These are phyloP conservation scores for Metschnikowia peoriensis DNA, from an alignment of 805 yeast species.

Conservation along the genomic window DNA sequence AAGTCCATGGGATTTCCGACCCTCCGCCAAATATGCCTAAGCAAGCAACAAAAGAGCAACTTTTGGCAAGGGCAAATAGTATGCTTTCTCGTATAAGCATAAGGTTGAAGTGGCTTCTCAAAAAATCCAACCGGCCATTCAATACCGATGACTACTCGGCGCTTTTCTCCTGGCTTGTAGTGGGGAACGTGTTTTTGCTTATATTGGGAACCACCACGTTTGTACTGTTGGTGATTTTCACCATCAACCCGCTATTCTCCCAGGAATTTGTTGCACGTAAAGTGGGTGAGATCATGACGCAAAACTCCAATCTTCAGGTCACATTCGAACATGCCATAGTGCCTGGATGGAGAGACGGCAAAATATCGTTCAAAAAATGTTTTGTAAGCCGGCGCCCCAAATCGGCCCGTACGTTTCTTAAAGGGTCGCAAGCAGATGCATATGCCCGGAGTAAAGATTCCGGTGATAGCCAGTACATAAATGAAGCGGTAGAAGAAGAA, in stretches of 20 bases:
- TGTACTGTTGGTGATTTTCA: constrained; percentile 71
- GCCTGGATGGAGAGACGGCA: constrained; percentile 90
- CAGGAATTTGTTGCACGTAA: constrained; percentile 82
- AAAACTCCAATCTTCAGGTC: constrained; percentile 77
- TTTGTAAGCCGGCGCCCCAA: constrained; percentile 84
- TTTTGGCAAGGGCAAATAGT: constrained; percentile 28
- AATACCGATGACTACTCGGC: constrained; percentile 92
- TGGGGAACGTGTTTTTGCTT: constrained; percentile 80
- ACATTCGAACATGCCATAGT: constrained; percentile 92
- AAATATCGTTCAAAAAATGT: constrained; percentile 79
- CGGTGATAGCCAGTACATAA: not conserved
- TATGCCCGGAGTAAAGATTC: constrained; percentile 48
- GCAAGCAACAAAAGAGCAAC: constrained; percentile 21
- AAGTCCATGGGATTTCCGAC: not conserved
- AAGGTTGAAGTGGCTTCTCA: constrained; percentile 68
- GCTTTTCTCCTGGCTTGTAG: constrained; percentile 84
- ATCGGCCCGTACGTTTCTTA: constrained; percentile 48
- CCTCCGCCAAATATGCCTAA: not conserved
- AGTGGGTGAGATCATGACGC: constrained; percentile 80
- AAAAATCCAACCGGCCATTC: constrained; percentile 76
- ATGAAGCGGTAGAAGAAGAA: constrained; percentile 4
- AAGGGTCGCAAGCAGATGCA: constrained; percentile 74
- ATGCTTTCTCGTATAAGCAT: constrained; percentile 30
- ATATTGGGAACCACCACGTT: constrained; percentile 91
- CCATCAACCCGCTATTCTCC: constrained; percentile 81